A percentile compares a stretch with the other conserved stretches of the same genome.
phyloP scores from a whole-genome alignment of 768 basidiomycete species.

The Pisolithus tinctorius region DNA sequence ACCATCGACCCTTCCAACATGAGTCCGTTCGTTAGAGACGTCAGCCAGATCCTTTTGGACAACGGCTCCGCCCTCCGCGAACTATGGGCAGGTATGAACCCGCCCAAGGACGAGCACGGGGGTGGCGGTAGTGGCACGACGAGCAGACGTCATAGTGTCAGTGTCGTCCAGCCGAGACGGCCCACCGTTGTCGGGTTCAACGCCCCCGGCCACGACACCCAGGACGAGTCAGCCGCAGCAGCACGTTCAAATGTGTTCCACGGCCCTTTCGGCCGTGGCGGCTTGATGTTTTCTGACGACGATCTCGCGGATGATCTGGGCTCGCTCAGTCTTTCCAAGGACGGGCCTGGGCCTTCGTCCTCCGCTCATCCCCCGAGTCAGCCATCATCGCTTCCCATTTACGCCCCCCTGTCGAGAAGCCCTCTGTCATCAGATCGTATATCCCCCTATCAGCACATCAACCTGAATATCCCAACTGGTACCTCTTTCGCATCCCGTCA shows the following conservation, averaged over 20 bases:
- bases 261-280: slow-evolving; percentile 40
- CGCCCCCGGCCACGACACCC: slow-evolving; percentile 42
- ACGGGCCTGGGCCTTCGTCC: slow-evolving; percentile 31
- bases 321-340: slow-evolving; percentile 43
- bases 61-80: slow-evolving; percentile 68
- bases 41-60: slow-evolving; percentile 69
- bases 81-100: slow-evolving; percentile 67
- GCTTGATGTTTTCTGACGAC: slow-evolving; percentile 72
- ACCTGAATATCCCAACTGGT: slow-evolving; percentile 48
- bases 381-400: slow-evolving; percentile 71
- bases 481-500: slow-evolving; percentile 42
- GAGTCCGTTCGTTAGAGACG: slow-evolving; percentile 81
- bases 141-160: slow-evolving; percentile 77
- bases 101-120: slow-evolving; percentile 56
- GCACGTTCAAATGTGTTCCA: slow-evolving; percentile 27
- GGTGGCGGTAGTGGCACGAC: slow-evolving; percentile 72
- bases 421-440: slow-evolving; percentile 47
- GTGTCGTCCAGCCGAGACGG: slow-evolving; percentile 70
- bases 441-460: slow-evolving; percentile 56
- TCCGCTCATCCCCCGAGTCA: slow-evolving; percentile 53
- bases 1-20: slow-evolving; percentile 64
- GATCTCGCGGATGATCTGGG: slow-evolving; percentile 71
- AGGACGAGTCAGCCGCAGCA: slow-evolving; percentile 29
- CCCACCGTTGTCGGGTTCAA: slow-evolving; percentile 65
- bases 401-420: slow-evolving; percentile 61